Conservation (phyloP, 1,284 basidiomycete genomes). For the Moesziomyces aphidis region DNA sequence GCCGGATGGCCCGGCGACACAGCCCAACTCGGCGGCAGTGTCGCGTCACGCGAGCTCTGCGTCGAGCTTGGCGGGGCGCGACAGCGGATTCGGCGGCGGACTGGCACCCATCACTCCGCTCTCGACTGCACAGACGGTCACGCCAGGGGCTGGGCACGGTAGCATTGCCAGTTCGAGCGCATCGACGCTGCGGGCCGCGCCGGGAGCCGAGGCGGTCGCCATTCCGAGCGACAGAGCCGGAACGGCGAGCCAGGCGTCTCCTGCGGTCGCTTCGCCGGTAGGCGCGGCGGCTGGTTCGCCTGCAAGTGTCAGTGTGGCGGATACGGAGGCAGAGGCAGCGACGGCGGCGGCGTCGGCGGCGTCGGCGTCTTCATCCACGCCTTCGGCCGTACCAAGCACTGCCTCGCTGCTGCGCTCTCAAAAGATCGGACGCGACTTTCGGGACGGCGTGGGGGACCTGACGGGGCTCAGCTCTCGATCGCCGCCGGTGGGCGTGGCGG, state of each 20-base stretch:
- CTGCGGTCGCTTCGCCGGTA: constrained; percentile 1
- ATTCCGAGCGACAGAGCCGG: constrained; percentile 1
- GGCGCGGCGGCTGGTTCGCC: constrained; percentile 9
- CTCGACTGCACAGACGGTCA: constrained; percentile 4
- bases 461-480: constrained; percentile 51
- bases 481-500: constrained; percentile 25
- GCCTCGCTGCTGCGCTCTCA: constrained; percentile 28
- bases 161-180: constrained; percentile 41
- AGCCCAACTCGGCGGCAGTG: constrained; percentile 23
- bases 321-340: constrained; percentile 19
- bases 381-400: constrained; percentile 17
- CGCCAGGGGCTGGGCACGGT: constrained; percentile 14
- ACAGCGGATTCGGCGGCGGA: constrained; percentile 29
- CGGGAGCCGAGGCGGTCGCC: neutral
- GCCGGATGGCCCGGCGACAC: constrained; percentile 27
- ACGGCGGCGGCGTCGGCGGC: constrained; percentile 21
- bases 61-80: constrained; percentile 20
- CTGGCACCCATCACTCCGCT: constrained; percentile 26
- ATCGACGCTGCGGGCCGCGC: constrained; percentile 19
- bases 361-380: constrained; percentile 20
- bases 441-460: constrained; percentile 44
- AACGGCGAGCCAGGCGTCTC: constrained; percentile 2
- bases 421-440: constrained; percentile 46
- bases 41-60: constrained; percentile 35
- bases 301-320: constrained; percentile 8